These are phyloP conservation scores for Elaeis guineensis DNA, from an alignment of 176 grass and related monocot genomes.

Conservation along the genomic window DNA sequence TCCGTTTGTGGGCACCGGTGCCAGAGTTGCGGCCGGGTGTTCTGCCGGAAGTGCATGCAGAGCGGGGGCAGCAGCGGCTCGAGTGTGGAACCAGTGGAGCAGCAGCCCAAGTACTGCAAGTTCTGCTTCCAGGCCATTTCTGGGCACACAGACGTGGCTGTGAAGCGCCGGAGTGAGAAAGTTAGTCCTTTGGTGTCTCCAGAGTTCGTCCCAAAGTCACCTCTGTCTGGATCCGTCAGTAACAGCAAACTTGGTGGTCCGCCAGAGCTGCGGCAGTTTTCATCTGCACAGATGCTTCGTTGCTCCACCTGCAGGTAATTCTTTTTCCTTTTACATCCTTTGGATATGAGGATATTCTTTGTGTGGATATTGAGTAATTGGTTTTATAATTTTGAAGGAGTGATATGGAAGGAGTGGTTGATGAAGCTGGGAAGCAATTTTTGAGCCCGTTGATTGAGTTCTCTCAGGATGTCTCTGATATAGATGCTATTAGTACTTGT, in stretches of 20 bases:
- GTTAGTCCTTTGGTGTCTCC: constrained; percentile 15
- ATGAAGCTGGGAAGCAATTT: constrained; percentile 40
- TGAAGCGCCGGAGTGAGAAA: not conserved
- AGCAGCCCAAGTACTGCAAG: not conserved
- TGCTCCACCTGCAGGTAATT: constrained; percentile 35
- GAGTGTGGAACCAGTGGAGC: constrained; percentile 1
- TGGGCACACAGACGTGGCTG: not conserved
- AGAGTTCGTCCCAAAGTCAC: not conserved
- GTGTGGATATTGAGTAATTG: no score
- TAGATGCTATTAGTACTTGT: constrained; percentile 63
- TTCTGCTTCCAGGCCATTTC: constrained; percentile 7
- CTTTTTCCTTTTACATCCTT: not conserved
- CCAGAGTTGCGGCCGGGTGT: constrained; percentile 9
- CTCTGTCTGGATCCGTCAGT: constrained; percentile 40
- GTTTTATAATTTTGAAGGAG: constrained; percentile 28
- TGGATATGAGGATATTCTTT: no score
- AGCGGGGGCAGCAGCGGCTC: not conserved
- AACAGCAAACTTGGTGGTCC: constrained; percentile 2
- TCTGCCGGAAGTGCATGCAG: constrained; percentile 16
- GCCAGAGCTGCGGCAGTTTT: constrained; percentile 40
- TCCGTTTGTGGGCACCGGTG: not conserved
- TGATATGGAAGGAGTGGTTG: constrained; percentile 36
- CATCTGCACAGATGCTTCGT: constrained; percentile 33
- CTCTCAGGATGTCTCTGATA: constrained; percentile 65
- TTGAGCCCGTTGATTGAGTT: constrained; percentile 36